Percentiles rank a stretch among this genome's conserved stretches.
Evolutionary conservation across 768 basidiomycete genomes (phyloP).

Genomic region (Tricholoma furcatifolium): DNA sequence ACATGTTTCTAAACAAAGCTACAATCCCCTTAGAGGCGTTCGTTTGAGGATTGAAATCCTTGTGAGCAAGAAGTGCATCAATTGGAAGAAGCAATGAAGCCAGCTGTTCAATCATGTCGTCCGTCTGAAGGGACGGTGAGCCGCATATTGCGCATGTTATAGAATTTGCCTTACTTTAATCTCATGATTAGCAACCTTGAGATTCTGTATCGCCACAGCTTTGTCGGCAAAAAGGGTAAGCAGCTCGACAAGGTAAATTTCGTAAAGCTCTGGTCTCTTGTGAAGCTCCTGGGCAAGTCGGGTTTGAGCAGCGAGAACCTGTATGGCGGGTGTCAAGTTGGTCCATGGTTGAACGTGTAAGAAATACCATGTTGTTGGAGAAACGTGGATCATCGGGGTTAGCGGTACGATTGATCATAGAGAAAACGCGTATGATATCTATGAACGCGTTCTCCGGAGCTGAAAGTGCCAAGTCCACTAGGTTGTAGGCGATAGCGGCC

Average conservation of each 20-base stretch:
- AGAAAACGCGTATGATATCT: conserved; percentile 85
- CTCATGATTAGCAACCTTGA: conserved; percentile 62
- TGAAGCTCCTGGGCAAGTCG: conserved; percentile 79
- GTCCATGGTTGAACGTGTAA: background rate
- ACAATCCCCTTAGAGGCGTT: conserved; percentile 59
- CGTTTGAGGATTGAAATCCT: conserved; percentile 60
- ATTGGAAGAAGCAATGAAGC: conserved; percentile 89
- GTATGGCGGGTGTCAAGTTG: background rate
- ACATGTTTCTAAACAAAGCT: conserved; percentile 85
- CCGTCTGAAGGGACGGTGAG: conserved; percentile 44
- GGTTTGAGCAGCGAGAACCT: conserved; percentile 91
- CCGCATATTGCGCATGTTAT: background rate
- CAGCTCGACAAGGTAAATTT: conserved; percentile 80
- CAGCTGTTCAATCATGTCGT: conserved; percentile 84
- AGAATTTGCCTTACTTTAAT: conserved; percentile 49
- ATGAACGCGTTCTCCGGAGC: conserved; percentile 75
- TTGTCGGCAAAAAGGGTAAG: conserved; percentile 87
- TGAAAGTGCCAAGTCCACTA: conserved; percentile 84
- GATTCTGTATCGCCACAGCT: conserved; percentile 85
- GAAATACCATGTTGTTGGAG: conserved; percentile 80
- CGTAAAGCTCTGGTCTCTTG: conserved; percentile 74
- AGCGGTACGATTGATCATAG: conserved; percentile 79
- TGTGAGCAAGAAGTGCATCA: conserved; percentile 77
- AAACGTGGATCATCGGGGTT: conserved; percentile 86
- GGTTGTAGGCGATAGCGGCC: conserved; percentile 87